phyloP scores from a whole-genome alignment of 495 filamentous ascomycete species.

The Thermothielavioides terrestris region DNA sequence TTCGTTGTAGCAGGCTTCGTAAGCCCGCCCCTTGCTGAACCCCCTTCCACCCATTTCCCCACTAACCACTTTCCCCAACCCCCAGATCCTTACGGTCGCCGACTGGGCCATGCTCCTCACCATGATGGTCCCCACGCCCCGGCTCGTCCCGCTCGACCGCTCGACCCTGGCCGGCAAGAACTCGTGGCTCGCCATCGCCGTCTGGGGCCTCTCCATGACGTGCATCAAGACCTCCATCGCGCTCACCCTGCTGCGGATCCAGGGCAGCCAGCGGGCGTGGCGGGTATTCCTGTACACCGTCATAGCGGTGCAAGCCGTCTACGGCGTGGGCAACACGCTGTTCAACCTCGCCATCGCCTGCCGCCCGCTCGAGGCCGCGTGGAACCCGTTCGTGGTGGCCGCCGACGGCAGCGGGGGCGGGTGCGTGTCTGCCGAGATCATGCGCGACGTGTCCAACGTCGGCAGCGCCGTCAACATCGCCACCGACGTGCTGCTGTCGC shows the following conservation, averaged over 20 bases:
- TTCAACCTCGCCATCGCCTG: constrained; percentile 20
- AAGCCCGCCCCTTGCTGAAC: background rate
- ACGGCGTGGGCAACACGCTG: constrained; percentile 35
- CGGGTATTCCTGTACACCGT: constrained; percentile 46
- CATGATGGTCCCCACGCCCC: constrained; percentile 9
- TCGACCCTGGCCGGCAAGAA: constrained; percentile 5
- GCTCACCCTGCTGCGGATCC: constrained; percentile 22
- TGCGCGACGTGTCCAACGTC: constrained; percentile 14
- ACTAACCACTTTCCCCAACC: background rate
- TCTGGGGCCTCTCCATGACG: constrained; percentile 25
- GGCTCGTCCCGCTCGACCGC: constrained; percentile 5
- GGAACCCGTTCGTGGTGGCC: constrained; percentile 8
- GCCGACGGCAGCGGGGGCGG: no score
- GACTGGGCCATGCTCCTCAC: constrained; percentile 18
- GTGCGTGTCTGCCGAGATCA: constrained; percentile 14
- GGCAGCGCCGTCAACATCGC: constrained; percentile 19
- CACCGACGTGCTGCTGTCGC: constrained; percentile 20
- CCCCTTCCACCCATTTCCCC: background rate
- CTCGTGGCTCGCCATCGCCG: constrained; percentile 19
- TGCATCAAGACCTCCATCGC: constrained; percentile 25
- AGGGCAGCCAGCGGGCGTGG: constrained; percentile 27
- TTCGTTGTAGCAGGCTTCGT: constrained; percentile 19
- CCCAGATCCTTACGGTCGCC: constrained; percentile 14
- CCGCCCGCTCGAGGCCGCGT: constrained; percentile 16
- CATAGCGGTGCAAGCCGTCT: constrained; percentile 45